Evolutionary conservation across 176 grass and related monocot species (phyloP).

Genomic region (Alopecurus myosuroides): DNA sequence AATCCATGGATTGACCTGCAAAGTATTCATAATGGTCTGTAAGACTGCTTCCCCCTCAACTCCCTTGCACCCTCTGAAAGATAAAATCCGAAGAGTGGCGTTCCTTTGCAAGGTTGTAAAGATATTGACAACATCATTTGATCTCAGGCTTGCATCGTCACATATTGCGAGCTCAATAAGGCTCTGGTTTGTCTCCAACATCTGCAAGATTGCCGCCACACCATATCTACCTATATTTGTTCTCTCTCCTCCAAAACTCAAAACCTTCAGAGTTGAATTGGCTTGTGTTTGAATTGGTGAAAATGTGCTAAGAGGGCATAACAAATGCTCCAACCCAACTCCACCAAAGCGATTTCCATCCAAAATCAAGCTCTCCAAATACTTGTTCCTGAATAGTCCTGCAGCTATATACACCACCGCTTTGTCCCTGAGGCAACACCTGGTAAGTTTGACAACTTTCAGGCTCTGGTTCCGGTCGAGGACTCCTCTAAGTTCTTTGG

Average conservation of each 20-base stretch:
- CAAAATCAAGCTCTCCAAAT: conserved; percentile 64
- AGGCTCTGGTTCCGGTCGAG: conserved; percentile 68
- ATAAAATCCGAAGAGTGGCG: conserved; percentile 50
- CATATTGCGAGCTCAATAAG: conserved; percentile 50
- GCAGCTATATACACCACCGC: conserved; percentile 86
- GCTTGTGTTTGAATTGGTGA: conserved; percentile 81
- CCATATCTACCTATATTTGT: conserved; percentile 54
- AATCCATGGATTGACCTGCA: conserved; percentile 92
- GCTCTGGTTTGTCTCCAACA: conserved; percentile 88
- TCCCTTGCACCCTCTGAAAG: conserved; percentile 68
- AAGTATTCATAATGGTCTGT: conserved; percentile 63
- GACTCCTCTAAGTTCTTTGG: conserved; percentile 75
- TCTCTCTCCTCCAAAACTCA: conserved; percentile 66
- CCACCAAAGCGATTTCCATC: conserved; percentile 75
- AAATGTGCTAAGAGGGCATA: conserved; percentile 82
- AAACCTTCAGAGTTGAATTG: conserved; percentile 60
- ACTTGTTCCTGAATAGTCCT: conserved; percentile 83
- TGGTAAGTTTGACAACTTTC: conserved; percentile 60
- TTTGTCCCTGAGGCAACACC: conserved; percentile 67
- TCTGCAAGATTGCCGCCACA: conserved; percentile 60
- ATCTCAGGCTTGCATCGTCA: conserved; percentile 61
- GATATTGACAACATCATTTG: conserved; percentile 71
- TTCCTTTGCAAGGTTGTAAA: conserved; percentile 83
- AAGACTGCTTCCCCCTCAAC: conserved; percentile 68
- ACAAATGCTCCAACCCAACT: conserved; percentile 74